phyloP scores from a whole-genome alignment of 1,284 basidiomycete genomes.

The Boletus hoseneyae region DNA sequence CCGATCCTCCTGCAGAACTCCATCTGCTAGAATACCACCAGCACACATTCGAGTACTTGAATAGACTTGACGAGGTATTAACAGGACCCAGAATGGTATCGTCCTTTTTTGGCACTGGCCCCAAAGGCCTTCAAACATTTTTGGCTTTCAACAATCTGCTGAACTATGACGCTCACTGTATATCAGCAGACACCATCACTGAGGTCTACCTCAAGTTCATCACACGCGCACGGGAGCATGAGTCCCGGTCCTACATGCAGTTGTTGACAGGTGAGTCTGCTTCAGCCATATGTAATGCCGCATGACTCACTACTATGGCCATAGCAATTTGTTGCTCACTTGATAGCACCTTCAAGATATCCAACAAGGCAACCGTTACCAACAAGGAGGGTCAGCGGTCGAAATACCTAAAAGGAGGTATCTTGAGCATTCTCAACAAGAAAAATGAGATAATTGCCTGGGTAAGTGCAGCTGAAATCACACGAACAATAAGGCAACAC shows the following conservation, averaged over 20 bases:
- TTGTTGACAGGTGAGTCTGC: background rate
- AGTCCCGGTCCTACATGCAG: background rate
- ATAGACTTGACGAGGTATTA: background rate
- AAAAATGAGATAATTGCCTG: slow-evolving; percentile 4
- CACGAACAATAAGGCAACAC: background rate
- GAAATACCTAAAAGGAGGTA: background rate
- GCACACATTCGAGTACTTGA: background rate
- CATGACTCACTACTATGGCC: background rate
- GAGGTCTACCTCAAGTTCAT: background rate
- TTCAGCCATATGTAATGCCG: background rate
- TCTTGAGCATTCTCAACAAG: slow-evolving; percentile 5
- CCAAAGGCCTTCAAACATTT: background rate
- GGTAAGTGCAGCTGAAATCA: background rate
- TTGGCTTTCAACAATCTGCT: background rate
- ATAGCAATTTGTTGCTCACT: slow-evolving; percentile 2
- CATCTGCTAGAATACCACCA: background rate
- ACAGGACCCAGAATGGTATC: background rate
- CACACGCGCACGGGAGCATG: background rate
- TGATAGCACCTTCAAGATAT: slow-evolving; percentile 3
- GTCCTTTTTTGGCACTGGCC: background rate
- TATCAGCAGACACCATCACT: background rate
- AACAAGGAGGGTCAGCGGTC: background rate
- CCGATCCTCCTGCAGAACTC: background rate
- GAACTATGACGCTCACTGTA: background rate
- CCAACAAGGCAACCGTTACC: background rate